Evolutionary conservation across 495 filamentous ascomycete species (phyloP), one percentile per base, ranked within the genome.

Genomic region (Penicillium arizonense): DNA sequence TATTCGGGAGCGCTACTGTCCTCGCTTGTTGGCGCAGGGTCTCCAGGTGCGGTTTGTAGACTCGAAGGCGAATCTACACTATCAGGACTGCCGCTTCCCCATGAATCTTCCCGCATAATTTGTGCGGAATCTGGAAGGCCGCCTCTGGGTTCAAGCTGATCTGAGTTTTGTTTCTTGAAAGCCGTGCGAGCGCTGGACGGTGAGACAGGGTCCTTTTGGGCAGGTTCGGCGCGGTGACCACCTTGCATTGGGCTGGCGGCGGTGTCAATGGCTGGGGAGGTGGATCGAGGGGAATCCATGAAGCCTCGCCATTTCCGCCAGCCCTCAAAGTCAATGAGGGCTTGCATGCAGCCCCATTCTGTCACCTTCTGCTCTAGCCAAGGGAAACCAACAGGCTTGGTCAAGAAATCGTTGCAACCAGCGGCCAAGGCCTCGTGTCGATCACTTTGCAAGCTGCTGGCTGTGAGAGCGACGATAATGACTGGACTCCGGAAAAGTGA

Each of bases 301-400:
- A 85, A 92, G 55, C 90, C 87, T 61, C 96, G 96, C 94, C 94
- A 98, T 70, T 91, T 89, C 38, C 91, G 85, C 94, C 94, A 98
- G 47, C 94, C 94, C 63, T 97, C 94, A 60, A 91, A 97, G 76
- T 98, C 94, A 69, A 98, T 98, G 47, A 98, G 76, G 16, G 95
- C 95, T 77, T 97, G 94, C 79, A 98, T 97, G 74, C 94, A 98
- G 56, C 94, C 94, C 94, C 94, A 98, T 82, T 98, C 94, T 67
- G 93, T 96, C 36, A 97, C 91, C 66, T 98, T 98, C 36, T 93
- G 84, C 62, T 96, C 88, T 12, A 98, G 80, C 94, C 94, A 98
- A 52, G 95, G 91, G 63, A 97, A 97, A 58, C 93, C 95, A 46
- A 98, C 91, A 20, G 94, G 94, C 90, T 98, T 98, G 56, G 94